Conservation (phyloP, 495 filamentous ascomycete genomes). For the Neurospora sp. region DNA sequence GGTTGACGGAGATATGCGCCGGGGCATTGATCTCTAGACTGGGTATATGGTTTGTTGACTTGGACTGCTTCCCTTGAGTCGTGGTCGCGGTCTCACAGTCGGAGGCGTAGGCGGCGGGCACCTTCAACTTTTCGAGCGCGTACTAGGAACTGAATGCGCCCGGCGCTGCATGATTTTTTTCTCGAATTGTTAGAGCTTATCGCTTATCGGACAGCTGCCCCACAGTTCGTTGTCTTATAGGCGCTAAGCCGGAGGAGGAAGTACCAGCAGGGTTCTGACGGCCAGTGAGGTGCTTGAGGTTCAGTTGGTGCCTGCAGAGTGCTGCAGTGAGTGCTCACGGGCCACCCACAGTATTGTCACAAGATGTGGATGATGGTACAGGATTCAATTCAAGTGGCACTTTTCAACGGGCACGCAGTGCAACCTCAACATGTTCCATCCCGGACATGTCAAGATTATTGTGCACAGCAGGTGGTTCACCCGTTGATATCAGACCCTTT, state of each 20-base stretch:
- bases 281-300: background rate
- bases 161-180: background rate
- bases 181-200: constrained; percentile 9
- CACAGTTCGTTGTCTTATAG: background rate
- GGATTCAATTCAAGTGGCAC: background rate
- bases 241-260: background rate
- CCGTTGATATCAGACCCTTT: background rate
- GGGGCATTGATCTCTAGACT: background rate
- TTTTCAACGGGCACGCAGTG: background rate
- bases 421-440: background rate
- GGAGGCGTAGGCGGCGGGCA: background rate
- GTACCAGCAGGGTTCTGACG: background rate
- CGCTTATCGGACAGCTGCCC: constrained; percentile 15
- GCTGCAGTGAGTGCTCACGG: background rate
- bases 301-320: background rate
- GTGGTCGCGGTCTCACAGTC: background rate
- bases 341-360: too few species aligned
- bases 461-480: background rate
- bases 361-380: background rate
- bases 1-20: background rate
- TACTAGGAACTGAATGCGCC: background rate
- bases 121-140: background rate
- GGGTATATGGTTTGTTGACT: background rate
- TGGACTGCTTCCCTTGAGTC: background rate
- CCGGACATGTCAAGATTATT: background rate